Evolutionary conservation across 2,329 filamentous ascomycete genomes (phyloP).

Genomic region (Hypoxylon sp.): DNA sequence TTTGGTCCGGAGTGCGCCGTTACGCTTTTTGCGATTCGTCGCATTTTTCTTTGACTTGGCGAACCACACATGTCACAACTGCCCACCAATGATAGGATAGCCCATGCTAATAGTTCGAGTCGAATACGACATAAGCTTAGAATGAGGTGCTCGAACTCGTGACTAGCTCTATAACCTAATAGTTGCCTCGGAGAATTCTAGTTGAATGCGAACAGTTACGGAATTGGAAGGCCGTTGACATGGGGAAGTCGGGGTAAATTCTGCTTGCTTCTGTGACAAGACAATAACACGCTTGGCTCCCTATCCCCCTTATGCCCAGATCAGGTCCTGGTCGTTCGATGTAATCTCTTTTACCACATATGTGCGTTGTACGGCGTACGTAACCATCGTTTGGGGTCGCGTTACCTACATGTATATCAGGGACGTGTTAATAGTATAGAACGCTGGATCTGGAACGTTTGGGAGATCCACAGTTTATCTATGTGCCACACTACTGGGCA

Average conservation of each 20-base stretch:
- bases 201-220: background rate
- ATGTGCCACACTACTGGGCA: constrained; percentile 40
- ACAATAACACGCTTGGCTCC: constrained; percentile 1
- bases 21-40: constrained; percentile 24
- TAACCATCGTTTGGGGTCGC: constrained; percentile 14
- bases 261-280: constrained; percentile 3
- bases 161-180: constrained; percentile 27
- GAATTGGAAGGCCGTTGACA: background rate
- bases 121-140: constrained; percentile 36
- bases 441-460: constrained; percentile 38
- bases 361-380: constrained; percentile 17
- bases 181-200: constrained; percentile 2
- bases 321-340: constrained; percentile 12
- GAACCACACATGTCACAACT: constrained; percentile 10
- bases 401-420: constrained; percentile 19
- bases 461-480: constrained; percentile 36
- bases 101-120: constrained; percentile 14
- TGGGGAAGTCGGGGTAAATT: constrained; percentile 2
- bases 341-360: constrained; percentile 10
- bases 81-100: constrained; percentile 15
- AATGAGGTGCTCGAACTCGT: constrained; percentile 29
- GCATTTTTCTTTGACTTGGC: constrained; percentile 21
- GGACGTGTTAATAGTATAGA: background rate
- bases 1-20: background rate
- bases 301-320: constrained; percentile 1